Conservation (phyloP, 2,329 filamentous ascomycete species). For the Emergomyces pasteurianus region DNA sequence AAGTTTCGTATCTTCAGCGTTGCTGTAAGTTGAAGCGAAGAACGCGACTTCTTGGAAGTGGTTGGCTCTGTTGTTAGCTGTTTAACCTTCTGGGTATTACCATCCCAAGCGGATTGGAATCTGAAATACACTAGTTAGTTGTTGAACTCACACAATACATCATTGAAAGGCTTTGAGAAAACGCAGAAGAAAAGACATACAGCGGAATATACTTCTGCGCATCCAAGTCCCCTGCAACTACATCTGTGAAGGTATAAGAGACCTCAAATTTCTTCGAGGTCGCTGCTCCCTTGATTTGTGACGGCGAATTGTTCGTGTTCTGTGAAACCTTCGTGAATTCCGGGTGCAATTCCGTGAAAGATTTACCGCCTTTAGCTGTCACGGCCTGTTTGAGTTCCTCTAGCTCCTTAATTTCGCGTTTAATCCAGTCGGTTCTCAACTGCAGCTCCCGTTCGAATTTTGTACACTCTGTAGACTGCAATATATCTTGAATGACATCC, state of each 20-base stretch:
- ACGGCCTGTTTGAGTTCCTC: slow-evolving; percentile 45
- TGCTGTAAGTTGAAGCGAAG: slow-evolving; percentile 49
- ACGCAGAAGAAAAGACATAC: slow-evolving; percentile 3
- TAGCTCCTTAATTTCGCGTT: slow-evolving; percentile 28
- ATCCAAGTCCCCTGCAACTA: slow-evolving; percentile 43
- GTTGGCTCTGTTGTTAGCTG: slow-evolving; percentile 18
- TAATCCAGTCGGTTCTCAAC: not conserved
- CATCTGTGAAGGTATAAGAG: slow-evolving; percentile 37
- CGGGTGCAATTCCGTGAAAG: slow-evolving; percentile 51
- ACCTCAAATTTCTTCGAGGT: slow-evolving; percentile 34
- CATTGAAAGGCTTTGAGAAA: not conserved
- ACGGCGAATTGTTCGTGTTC: not conserved
- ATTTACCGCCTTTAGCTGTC: slow-evolving; percentile 50
- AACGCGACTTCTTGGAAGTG: slow-evolving; percentile 39
- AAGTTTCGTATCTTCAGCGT: slow-evolving; percentile 41
- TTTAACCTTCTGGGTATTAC: slow-evolving; percentile 49
- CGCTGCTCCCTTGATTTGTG: not conserved
- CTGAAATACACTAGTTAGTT: slow-evolving; percentile 1
- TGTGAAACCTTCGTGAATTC: slow-evolving; percentile 25
- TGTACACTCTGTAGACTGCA: slow-evolving; percentile 2
- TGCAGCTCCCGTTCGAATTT: not conserved
- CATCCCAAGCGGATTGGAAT: slow-evolving; percentile 53
- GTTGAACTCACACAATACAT: not conserved
- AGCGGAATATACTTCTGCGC: slow-evolving; percentile 33
- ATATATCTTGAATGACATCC: slow-evolving; percentile 24